These are phyloP conservation scores for Torulaspora globosa DNA, from an alignment of 1,139 yeast genomes.

Conservation along the genomic window DNA sequence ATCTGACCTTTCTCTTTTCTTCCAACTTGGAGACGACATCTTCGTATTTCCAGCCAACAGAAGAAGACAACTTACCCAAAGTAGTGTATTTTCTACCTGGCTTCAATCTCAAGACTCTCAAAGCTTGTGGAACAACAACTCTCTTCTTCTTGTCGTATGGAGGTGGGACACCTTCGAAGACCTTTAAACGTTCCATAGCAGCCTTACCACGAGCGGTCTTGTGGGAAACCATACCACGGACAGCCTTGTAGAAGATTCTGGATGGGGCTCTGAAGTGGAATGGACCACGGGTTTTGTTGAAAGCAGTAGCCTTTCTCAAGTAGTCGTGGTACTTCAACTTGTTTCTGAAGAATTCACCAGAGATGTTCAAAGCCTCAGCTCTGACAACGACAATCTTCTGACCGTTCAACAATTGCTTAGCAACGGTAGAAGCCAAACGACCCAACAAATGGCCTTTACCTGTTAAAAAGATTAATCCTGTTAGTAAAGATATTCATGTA, in stretches of 20 bases:
- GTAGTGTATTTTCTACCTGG: conserved; percentile 99
- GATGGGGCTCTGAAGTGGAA: conserved; percentile 99
- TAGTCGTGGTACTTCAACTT: conserved; percentile 99
- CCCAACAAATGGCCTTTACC: conserved; percentile 99
- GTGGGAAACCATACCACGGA: conserved; percentile 99
- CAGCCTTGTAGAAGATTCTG: conserved; percentile 98
- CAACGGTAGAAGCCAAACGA: conserved; percentile 98
- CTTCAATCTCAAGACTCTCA: conserved; percentile 98
- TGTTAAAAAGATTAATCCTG: conserved; percentile 26
- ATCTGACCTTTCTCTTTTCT: conserved; percentile 99
- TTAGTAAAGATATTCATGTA: conserved; percentile 15
- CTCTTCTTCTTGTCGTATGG: conserved; percentile 99
- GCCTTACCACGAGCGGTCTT: conserved; percentile 99
- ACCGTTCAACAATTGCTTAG: conserved; percentile 97
- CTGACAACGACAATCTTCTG: conserved; percentile 97
- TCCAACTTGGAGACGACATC: conserved; percentile 95
- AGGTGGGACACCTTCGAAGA: conserved; percentile 99
- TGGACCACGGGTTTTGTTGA: conserved; percentile 98
- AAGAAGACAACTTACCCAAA: conserved; percentile 90
- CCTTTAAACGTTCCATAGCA: conserved; percentile 98
- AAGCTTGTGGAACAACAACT: conserved; percentile 99
- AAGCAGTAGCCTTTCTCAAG: conserved; percentile 98
- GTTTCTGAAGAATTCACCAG: conserved; percentile 99
- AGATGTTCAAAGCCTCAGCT: conserved; percentile 96
- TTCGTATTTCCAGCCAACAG: conserved; percentile 99